Conservation (phyloP, 305 asterid species). For the Rubia tinctorum region DNA sequence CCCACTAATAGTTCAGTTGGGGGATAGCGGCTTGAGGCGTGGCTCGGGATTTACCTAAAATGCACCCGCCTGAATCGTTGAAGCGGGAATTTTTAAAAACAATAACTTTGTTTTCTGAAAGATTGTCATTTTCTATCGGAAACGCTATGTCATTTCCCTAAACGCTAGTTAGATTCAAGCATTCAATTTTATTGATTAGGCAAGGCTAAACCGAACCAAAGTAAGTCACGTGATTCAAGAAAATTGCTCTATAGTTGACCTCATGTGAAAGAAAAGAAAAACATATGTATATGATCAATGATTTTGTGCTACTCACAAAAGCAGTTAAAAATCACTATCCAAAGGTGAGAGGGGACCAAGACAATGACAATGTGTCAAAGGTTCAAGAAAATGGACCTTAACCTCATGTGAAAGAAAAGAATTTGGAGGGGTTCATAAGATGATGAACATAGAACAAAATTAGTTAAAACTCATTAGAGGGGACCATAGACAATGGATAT, state of each 20-base stretch:
- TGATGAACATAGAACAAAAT: background rate
- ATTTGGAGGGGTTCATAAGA: background rate
- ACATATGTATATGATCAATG: background rate
- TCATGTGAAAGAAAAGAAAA: background rate
- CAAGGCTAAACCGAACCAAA: background rate
- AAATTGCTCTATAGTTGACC: background rate
- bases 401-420: constrained; percentile 2
- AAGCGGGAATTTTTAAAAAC: no score
- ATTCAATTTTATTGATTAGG: no score
- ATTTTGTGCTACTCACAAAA: background rate
- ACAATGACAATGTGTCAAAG: background rate
- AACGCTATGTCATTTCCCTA: no score
- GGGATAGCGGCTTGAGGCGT: no score
- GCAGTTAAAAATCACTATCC: background rate
- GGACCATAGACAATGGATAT: constrained; percentile 52
- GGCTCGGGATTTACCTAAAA: no score
- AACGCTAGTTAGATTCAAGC: no score
- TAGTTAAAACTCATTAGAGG: constrained; percentile 21
- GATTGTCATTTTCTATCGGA: no score
- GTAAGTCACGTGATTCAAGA: background rate
- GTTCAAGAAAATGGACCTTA: constrained; percentile 1
- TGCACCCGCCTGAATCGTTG: no score
- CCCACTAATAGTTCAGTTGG: no score
- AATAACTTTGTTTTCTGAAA: no score
- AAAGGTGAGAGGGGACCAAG: constrained; percentile 6